Evolutionary conservation across 257 asterid genomes (phyloP), one percentile per base, ranked within the genome.

Genomic region (Marsdenia floribunda): DNA sequence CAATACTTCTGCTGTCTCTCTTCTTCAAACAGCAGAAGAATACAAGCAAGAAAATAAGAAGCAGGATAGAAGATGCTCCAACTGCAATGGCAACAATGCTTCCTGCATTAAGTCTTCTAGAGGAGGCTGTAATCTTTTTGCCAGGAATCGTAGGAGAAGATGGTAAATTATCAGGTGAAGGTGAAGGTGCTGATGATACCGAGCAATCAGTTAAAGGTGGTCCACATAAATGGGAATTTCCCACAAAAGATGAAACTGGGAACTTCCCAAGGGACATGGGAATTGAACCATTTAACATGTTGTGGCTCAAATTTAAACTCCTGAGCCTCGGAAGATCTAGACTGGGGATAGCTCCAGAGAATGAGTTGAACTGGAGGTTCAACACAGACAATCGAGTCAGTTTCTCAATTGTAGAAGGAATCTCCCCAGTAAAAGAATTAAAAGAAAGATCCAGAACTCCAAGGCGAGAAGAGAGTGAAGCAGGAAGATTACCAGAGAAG

Each of bases 151-250:
- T 60, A 46, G 82, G 66, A 37, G 79, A 70, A 68, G 78, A 57
- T 63, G 73, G 35, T 42, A 73, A 35, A 42, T 38, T 38, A 57
- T 68, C 83, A 0, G 83, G 78, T 3, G 77, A 24, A 57, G 88
- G 83, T 38, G 85, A 79, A 26, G 83, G 82, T 0, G 95, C 75
- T n/a, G 91, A 86, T 44, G 93, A 73, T 12, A 60, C 4, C n/a
- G 70, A 74, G 86, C 97, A 92, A 24, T 68, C 44, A 61, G 64
- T 15, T 73, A 90, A 78, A 49, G 97, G 97, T 2, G 82, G 72
- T 1, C 97, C 97, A 13, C 97, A 94, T 58, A 94, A 76, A 68
- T 10, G 87, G 76, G 79, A 77, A 69, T 95, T 95, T 57, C 99
- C 99, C 1, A 68, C 18, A 61, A 95, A 95, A 1, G 97, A 85